Evolutionary conservation across 371 early-diverging fungal species (phyloP).

Genomic region (Mucor circinelloides): DNA sequence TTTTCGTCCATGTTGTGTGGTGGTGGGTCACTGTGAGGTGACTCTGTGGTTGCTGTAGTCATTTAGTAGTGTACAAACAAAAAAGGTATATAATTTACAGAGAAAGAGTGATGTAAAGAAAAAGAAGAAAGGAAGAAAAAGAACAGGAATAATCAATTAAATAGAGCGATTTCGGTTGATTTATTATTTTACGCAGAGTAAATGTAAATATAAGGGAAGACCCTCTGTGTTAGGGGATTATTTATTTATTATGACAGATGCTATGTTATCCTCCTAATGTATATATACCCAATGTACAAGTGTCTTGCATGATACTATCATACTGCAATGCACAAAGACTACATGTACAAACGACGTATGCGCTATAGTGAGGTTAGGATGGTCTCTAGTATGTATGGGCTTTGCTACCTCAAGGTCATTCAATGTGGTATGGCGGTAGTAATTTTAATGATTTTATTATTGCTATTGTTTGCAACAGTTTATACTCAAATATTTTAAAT

Average conservation of each 20-base stretch:
- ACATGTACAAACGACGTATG: not conserved
- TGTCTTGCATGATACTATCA: not conserved
- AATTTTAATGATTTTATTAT: not conserved
- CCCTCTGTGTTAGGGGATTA: slow-evolving; percentile 18
- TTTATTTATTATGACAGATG: slow-evolving; percentile 13
- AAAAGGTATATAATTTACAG: not conserved
- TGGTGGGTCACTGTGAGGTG: not conserved
- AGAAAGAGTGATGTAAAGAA: slow-evolving; percentile 1
- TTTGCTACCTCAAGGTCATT: not conserved
- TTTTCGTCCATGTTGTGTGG: slow-evolving; percentile 14
- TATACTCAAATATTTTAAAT: slow-evolving; percentile 13
- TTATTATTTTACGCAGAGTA: slow-evolving; percentile 13
- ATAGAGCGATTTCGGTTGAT: slow-evolving; percentile 14
- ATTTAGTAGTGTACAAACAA: not conserved
- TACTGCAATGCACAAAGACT: not conserved
- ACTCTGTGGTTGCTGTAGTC: not conserved
- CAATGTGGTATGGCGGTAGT: not conserved
- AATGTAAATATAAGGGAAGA: slow-evolving; percentile 13
- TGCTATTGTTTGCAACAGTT: slow-evolving; percentile 1
- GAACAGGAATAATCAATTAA: not conserved
- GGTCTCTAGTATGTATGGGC: not conserved
- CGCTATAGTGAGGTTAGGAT: slow-evolving; percentile 7
- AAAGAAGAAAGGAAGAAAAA: not conserved
- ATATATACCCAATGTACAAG: not conserved
- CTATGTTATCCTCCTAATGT: slow-evolving; percentile 11